Conservation (phyloP, 306 rosid genomes). For the Prunus mongolica region DNA sequence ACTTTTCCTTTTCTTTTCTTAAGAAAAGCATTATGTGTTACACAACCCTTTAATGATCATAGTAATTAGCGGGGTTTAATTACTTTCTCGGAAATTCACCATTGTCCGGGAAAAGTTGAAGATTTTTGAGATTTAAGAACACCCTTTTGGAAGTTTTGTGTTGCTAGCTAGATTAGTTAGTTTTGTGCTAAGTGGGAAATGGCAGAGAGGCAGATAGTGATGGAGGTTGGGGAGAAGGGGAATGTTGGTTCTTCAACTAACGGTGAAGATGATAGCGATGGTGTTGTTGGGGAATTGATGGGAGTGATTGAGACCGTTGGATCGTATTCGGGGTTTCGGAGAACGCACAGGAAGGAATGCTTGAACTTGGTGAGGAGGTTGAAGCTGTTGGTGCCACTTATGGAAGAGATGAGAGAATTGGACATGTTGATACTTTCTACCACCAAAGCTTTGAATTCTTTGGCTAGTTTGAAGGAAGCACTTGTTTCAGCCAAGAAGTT, state of each 20-base stretch:
- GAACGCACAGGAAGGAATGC: conserved; percentile 54
- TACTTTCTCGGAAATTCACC: conserved; percentile 20
- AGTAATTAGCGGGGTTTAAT: not conserved
- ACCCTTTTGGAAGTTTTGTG: not conserved
- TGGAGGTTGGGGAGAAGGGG: conserved; percentile 13
- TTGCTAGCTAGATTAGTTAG: not conserved
- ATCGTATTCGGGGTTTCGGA: conserved; percentile 38
- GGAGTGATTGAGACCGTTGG: conserved; percentile 52
- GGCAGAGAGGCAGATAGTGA: conserved; percentile 13
- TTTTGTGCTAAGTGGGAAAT: not conserved
- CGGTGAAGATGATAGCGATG: conserved; percentile 16
- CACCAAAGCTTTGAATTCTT: conserved; percentile 23
- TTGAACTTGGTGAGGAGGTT: conserved; percentile 62
- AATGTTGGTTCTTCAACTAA: conserved; percentile 9
- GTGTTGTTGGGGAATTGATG: conserved; percentile 38
- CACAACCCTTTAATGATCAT: not conserved
- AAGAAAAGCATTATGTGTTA: not conserved
- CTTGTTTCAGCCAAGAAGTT: conserved; percentile 55
- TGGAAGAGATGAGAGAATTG: conserved; percentile 69
- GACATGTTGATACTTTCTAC: conserved; percentile 8
- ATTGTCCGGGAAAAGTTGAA: conserved; percentile 9
- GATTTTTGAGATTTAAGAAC: not conserved
- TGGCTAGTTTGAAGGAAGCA: conserved; percentile 39
- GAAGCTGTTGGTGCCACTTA: conserved; percentile 59
- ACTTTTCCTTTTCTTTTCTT: not conserved